Evolutionary conservation across 495 filamentous ascomycete species (phyloP).

Genomic region (Xylaria scruposa): DNA sequence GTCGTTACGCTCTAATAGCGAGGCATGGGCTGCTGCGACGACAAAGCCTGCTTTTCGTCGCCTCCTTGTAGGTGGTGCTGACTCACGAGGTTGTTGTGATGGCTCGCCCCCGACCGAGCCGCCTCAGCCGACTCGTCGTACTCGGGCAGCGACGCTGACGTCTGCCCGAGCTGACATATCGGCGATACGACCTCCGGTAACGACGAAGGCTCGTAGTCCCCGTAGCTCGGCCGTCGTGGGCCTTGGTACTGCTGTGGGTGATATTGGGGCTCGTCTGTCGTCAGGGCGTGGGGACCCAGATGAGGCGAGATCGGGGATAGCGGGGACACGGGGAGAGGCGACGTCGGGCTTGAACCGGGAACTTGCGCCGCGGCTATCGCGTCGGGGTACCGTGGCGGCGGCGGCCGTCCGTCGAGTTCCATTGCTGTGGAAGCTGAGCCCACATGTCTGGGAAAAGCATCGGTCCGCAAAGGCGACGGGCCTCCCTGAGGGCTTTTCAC

Average conservation of each 20-base stretch:
- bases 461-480: background rate
- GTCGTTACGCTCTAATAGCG: slow-evolving; percentile 13
- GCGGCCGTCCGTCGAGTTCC: slow-evolving; percentile 9
- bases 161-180: slow-evolving; percentile 24
- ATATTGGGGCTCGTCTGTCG: background rate
- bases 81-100: background rate
- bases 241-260: slow-evolving; percentile 1
- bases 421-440: background rate
- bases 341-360: slow-evolving; percentile 9
- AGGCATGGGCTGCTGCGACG: slow-evolving; percentile 14
- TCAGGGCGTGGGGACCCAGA: background rate
- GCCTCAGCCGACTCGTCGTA: slow-evolving; percentile 19
- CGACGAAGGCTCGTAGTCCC: background rate
- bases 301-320: background rate
- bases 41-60: slow-evolving; percentile 15
- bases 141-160: slow-evolving; percentile 20
- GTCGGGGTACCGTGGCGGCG: slow-evolving; percentile 22
- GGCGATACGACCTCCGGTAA: slow-evolving; percentile 17
- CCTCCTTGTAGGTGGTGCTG: background rate
- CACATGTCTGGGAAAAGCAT: background rate
- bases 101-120: slow-evolving; percentile 1
- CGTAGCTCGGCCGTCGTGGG: background rate
- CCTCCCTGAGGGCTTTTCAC: background rate
- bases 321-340: slow-evolving; percentile 24
- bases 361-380: background rate